phyloP scores from a whole-genome alignment of 2,329 filamentous ascomycete genomes.

The Colletotrichum musicola region DNA sequence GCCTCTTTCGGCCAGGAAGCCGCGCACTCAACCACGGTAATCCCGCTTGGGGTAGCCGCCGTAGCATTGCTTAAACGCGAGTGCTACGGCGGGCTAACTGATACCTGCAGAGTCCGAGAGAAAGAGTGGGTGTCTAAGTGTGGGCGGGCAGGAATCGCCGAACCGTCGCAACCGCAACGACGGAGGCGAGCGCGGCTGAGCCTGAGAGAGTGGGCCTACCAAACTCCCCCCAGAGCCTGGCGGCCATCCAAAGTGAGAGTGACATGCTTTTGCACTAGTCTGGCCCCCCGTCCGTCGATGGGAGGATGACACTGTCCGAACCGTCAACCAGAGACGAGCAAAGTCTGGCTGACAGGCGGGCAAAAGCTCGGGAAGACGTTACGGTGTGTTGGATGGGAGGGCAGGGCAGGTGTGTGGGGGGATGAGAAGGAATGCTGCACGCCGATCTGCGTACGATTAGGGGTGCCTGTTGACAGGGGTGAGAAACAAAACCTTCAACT shows the following conservation, averaged over 20 bases:
- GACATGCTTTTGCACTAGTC: background rate
- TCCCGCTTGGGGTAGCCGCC: slow-evolving; percentile 2
- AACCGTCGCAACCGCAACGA: background rate
- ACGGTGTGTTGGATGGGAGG: background rate
- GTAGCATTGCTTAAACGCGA: slow-evolving; percentile 11
- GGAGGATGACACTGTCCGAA: slow-evolving; percentile 3
- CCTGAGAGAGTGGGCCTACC: too few relatives aligned
- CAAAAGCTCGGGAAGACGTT: background rate
- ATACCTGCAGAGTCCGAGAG: slow-evolving; percentile 20
- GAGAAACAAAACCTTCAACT: slow-evolving; percentile 25
- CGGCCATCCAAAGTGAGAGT: background rate
- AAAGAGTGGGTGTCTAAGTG: too few relatives aligned
- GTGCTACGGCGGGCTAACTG: slow-evolving; percentile 12
- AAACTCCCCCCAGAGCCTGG: background rate
- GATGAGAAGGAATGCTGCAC: slow-evolving; percentile 12
- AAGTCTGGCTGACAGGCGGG: slow-evolving; percentile 22
- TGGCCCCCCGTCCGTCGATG: background rate
- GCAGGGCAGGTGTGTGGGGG: background rate
- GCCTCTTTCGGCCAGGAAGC: slow-evolving; percentile 10
- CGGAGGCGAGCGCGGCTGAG: background rate
- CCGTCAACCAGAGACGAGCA: slow-evolving; percentile 16
- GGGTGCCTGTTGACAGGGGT: slow-evolving; percentile 11
- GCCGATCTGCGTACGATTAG: slow-evolving; percentile 27
- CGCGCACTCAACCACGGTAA: background rate
- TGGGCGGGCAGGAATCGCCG: too few relatives aligned